Evolutionary conservation across 1,284 basidiomycete species (phyloP), one percentile per base, ranked within the genome.

Genomic region (Ceratobasidium sp.): DNA sequence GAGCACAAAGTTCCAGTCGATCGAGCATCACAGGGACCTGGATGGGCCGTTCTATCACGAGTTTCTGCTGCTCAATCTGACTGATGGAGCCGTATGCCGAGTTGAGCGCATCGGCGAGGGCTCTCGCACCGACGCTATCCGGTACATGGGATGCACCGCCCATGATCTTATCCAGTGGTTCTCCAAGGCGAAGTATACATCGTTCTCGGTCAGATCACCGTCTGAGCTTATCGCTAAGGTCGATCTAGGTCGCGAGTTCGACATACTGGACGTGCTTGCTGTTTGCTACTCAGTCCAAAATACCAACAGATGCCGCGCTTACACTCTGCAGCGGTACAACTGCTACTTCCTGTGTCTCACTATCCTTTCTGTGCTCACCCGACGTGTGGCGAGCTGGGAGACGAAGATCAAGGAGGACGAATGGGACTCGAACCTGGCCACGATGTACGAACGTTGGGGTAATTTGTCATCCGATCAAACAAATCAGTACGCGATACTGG

Each of bases 251-350:
- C 18, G 4, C 0, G 7, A 9, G 23, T 69, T 53, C 49, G 46
- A 69, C 18, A 44, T 69, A 2, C 23, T 69, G 13, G 67, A 69
- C 28, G 67, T 69, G 4, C 67, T 69, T 1, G 67, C 67, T 9
- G 46, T 69, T 28, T 69, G 67, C 26, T 69, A 69, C 49, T 15
- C 46, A 12, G 20, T 69, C 3, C 67, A 69, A 23, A 66, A 49
- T 5, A 60, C 26, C 23, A 69, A 53, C 1, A 15, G 6, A 3
- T 39, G 42, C 23, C 18, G n/a, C 2, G n/a, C 18, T 3, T 49
- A 49, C 46, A 49, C 46, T 18, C 46, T 49, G 7, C 46, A 49
- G 46, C 10, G 46, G 18, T 49, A 49, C 46, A 49, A 49, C 46
- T 49, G 46, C 46, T 49, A 49, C 46, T 49, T 49, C 18, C 40